Base-by-base conservation (phyloP, 306 rosid genomes). In the Prosopis cineraria region DNA sequence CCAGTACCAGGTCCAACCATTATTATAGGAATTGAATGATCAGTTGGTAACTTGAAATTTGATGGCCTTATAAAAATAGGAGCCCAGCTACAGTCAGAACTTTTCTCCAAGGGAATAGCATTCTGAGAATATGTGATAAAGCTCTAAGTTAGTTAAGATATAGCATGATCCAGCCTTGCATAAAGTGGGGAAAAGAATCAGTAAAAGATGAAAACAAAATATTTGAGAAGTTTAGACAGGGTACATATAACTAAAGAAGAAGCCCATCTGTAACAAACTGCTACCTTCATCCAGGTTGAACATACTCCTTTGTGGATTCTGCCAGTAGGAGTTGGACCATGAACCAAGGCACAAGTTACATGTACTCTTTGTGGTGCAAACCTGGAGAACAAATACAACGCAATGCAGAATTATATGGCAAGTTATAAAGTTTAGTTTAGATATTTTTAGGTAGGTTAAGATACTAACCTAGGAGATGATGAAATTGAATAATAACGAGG, bases 1-100 rank as follows among this genome's bases (percentile, higher is more conserved):
- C 99, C 99, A 9, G 99, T 96, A 78, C 99, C 99, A 84, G 99
- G 99, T 45, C 99, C 99, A 85, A 96, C 79, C 99, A 96, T 91
- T 75, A 96, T 80, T 81, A 93, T 34, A 22, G 99, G 98, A 74
- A 85, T 79, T 33, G 87, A 87, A 84, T 74, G 89, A 88, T 91
- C 96, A 59, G 48, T 84, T 24, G 99, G 99, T 70, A 96, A 88
- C 82, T 88, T 96, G 90, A 96, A 96, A 84, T 93, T 96, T 10
- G 99, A 96, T 75, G 92, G 91, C 83, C 99, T 85, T 52, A 96
- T 89, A 80, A 90, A 96, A 83, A 91, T 81, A 72, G 98, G 99
- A 72, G 98, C 97, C 94, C 85, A 83, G 89, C 99, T 90, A 81
- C 98, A 89, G 68, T 89, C 87, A 37, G 43, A 80, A 74, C 89